A percentile compares a stretch with the other conserved stretches of the same genome.
Evolutionary conservation across 2,329 filamentous ascomycete genomes (phyloP).

Genomic region (Diplodia mutila): DNA sequence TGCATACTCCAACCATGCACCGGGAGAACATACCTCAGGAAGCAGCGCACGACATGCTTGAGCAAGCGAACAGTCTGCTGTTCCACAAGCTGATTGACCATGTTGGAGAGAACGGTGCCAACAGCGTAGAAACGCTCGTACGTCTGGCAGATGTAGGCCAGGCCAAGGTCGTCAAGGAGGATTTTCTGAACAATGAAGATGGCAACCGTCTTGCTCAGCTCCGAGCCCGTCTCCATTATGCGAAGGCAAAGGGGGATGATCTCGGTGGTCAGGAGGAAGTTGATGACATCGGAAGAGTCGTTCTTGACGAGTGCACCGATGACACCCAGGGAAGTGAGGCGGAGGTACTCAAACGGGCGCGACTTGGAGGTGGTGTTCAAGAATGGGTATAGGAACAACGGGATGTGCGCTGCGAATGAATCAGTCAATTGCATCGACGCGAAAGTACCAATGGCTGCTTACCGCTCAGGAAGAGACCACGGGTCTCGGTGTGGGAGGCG

Average conservation of each 20-base stretch:
- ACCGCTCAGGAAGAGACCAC: constrained; percentile 93
- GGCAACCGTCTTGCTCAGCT: constrained; percentile 97
- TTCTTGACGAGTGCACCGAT: constrained; percentile 98
- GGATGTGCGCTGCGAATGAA: constrained; percentile 78
- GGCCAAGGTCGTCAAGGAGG: constrained; percentile 89
- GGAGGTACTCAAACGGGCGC: constrained; percentile 94
- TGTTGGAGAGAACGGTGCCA: constrained; percentile 95
- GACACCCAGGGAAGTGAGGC: constrained; percentile 91
- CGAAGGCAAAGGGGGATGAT: constrained; percentile 96
- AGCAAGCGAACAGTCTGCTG: constrained; percentile 94
- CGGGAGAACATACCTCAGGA: constrained; percentile 73
- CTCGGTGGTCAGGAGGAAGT: constrained; percentile 96
- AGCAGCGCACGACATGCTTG: constrained; percentile 97
- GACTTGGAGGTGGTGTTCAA: constrained; percentile 99
- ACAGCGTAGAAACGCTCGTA: constrained; percentile 99
- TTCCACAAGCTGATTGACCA: constrained; percentile 97
- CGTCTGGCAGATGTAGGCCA: constrained; percentile 98
- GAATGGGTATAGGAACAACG: constrained; percentile 96
- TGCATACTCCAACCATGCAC: background rate
- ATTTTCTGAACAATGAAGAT: constrained; percentile 99
- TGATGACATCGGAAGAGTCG: constrained; percentile 97
- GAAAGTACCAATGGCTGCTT: constrained; percentile 35
- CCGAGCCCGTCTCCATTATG: constrained; percentile 99
- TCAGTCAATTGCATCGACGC: constrained; percentile 29
- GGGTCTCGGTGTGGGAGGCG: constrained; percentile 94